These are phyloP conservation scores for Herpetomonas muscarum DNA, from an alignment of 208 protist species.

Conservation along the genomic window DNA sequence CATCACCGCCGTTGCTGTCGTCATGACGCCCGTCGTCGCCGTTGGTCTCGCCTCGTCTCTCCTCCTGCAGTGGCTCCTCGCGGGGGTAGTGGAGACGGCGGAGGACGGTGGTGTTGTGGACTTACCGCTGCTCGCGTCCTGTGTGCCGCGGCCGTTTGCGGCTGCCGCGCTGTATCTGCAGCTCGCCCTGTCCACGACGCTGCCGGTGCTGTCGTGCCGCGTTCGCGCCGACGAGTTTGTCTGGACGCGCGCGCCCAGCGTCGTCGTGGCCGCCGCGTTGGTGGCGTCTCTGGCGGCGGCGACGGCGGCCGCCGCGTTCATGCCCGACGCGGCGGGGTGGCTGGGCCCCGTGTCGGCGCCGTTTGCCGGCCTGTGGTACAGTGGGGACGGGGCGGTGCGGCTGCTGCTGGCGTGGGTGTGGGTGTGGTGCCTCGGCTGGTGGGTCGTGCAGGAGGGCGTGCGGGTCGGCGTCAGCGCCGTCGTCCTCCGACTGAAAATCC, in stretches of 20 bases:
- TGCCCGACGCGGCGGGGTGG: constrained; percentile 23
- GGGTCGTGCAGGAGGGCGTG: constrained; percentile 41
- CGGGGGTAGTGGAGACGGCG: constrained; percentile 21
- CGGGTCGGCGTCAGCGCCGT: constrained; percentile 24
- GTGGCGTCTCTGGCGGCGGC: constrained; percentile 13
- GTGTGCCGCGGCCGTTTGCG: constrained; percentile 35
- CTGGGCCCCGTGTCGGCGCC: constrained; percentile 14
- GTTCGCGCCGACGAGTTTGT: constrained; percentile 26
- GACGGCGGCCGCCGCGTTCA: constrained; percentile 8
- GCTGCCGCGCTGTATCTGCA: constrained; percentile 53
- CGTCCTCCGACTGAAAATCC: constrained; percentile 30
- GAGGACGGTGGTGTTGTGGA: constrained; percentile 18
- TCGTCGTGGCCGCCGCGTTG: constrained; percentile 18
- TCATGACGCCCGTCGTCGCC: constrained; percentile 15
- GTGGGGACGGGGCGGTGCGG: background rate
- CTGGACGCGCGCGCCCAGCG: constrained; percentile 8
- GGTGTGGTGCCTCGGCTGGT: constrained; percentile 16
- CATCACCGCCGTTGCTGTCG: constrained; percentile 27
- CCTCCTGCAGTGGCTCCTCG: constrained; percentile 38
- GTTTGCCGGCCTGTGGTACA: constrained; percentile 24
- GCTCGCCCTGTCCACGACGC: constrained; percentile 49
- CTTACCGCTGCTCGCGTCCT: constrained; percentile 32
- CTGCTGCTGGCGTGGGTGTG: background rate
- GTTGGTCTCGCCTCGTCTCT: constrained; percentile 53
- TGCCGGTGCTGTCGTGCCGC: constrained; percentile 46